Base-by-base conservation (phyloP, 306 rosid genomes). In the Cucumis hystrix region DNA sequence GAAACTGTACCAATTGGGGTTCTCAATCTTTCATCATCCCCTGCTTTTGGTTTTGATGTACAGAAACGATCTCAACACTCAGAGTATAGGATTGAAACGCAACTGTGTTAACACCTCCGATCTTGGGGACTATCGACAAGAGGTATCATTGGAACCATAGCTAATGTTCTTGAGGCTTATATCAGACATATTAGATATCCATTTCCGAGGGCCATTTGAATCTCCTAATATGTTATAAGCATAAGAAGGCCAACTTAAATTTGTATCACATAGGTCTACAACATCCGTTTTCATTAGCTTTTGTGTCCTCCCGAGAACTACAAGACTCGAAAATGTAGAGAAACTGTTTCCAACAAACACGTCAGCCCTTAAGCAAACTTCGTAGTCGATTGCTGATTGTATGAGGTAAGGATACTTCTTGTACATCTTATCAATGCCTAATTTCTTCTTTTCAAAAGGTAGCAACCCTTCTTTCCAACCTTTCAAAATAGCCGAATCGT, bases 291-390 rank as follows among this genome's bases (percentile, higher is more conserved):
- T 83, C 25, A 84, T 78, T 81, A 88, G 80, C 85, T 84, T 94
- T 61, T 91, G 94, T 2, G 98, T 94, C 84, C 98, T 88, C 76
- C 89, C 98, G 56, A 94, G 95, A 62, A 73, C 97, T 49, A 94
- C 54, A 8, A 94, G 96, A 59, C 94, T 92, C 2, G 98, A 94
- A 86, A 94, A 94, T 49, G 98, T 94, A 0, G 98, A 94, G 83
- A 89, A 94, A 78, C 96, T 94, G 83, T 94, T 94, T 43, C 98
- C 98, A 28, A 94, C 96, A 68, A 94, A 94, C 40, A 89, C 83
- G 78, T 89, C 93, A 0, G 98, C 91, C 33, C 90, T 82, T 51
- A 73, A 84, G 81, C 98, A 92, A 78, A 92, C 98, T 86, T 94
- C 95, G 59, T 89, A 94, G 82, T 94, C 98, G 18, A 94, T 94